Base-by-base conservation (phyloP, 345 rosid species). In the Syzygium aqueum region DNA sequence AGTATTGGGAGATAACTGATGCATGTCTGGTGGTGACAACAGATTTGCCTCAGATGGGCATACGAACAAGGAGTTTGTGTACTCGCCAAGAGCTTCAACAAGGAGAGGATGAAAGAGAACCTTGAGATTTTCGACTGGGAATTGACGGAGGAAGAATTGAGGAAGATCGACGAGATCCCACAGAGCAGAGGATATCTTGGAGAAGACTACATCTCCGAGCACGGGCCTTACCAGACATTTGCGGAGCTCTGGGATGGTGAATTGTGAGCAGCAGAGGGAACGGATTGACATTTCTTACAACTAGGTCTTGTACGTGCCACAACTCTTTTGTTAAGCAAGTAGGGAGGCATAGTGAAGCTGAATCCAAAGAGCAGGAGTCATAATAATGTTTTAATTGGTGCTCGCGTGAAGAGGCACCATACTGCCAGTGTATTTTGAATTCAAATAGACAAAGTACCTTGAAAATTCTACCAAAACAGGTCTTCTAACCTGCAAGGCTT, bases 191-290 rank as follows among this genome's bases (percentile, higher is more conserved):
- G 84, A 85, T 84, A 80, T 14, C 86, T 84, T 25, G 89, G 89
- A 22, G 84, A 84, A 53, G 86, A 84, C 17, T 84, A 59, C 86
- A 50, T 87, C 17, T 87, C 86, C 10, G 89, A 84, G 37, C 56
- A 84, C 40, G 86, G 89, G 52, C 86, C 86, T 51, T 87, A 59
- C 86, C 7, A 43, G 84, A 84, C 89, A n/a, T 8, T 84, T 21
- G 89, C 65, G 52, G 89, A 87, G 89, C 83, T 87, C 50, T 84
- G 89, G 86, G 89, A 87, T 65, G 89, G 86, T n/a, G 86, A 53
- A 84, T 2, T 0, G 53, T 52, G 40, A n/a, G 53, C 19, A 27
- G 43, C 53, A 14, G 7, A 50, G 33, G 85, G 33, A 50, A 19
- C 43, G 3, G 7, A 19, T 22, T 25, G 49, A 37, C 49, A 0